Percentiles rank a stretch among this genome's conserved stretches.
phyloP scores from a whole-genome alignment of 371 early-diverging fungal species.

The Mortierella sp. region DNA sequence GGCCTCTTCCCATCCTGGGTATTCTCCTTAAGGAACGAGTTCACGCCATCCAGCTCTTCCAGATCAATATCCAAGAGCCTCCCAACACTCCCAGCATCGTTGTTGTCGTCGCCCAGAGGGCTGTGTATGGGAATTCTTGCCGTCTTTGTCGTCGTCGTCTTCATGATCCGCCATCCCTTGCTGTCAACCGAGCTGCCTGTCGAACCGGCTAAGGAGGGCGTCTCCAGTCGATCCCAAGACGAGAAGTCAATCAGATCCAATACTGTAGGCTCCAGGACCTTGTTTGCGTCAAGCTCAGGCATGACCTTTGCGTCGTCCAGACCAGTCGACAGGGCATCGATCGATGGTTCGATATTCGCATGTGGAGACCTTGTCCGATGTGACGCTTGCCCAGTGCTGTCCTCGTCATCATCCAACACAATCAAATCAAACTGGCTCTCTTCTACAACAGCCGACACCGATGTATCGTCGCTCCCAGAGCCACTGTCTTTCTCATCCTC shows the following conservation, averaged over 20 bases:
- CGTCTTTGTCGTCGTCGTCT: background rate
- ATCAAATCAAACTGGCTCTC: conserved; percentile 22
- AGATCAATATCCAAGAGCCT: conserved; percentile 13
- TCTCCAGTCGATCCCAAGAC: background rate
- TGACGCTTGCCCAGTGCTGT: background rate
- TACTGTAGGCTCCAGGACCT: background rate
- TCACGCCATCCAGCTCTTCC: conserved; percentile 9
- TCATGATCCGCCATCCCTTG: background rate
- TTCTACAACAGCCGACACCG: background rate
- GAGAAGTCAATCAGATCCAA: background rate
- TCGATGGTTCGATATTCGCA: background rate
- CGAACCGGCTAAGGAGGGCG: background rate
- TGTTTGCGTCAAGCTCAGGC: background rate
- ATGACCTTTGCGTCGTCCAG: background rate
- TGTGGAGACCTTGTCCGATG: background rate
- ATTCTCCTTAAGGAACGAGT: background rate
- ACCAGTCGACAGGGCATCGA: background rate
- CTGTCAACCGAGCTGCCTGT: conserved; percentile 1
- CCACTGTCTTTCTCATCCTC: background rate
- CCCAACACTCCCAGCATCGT: background rate
- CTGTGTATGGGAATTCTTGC: background rate
- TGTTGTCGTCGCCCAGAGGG: background rate
- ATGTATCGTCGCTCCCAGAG: background rate
- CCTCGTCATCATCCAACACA: conserved; percentile 19
- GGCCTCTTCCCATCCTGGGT: background rate